Conservation (phyloP, 192 early-diverging fungal species). For the Backusella parvicylindrica region DNA sequence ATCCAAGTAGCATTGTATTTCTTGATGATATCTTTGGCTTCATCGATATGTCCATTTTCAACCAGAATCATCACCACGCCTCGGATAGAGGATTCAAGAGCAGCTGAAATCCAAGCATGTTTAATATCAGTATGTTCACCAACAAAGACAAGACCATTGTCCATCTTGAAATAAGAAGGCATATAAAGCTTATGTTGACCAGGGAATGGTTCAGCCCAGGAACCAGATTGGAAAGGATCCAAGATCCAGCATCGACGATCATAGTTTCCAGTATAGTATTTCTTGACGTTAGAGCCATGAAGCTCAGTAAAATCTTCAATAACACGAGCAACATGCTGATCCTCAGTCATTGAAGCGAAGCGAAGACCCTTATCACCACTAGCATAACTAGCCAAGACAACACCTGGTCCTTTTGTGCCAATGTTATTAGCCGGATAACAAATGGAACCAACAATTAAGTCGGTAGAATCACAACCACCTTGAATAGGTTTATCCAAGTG, state of each 20-base stretch:
- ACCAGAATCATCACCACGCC: conserved; percentile 19
- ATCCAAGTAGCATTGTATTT: conserved; percentile 18
- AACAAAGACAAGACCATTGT: conserved; percentile 20
- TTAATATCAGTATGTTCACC: conserved; percentile 34
- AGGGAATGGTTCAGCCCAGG: conserved; percentile 7
- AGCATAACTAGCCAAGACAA: conserved; percentile 27
- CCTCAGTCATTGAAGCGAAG: conserved; percentile 14
- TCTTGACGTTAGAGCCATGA: conserved; percentile 16
- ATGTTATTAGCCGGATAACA: conserved; percentile 26
- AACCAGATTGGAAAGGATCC: conserved; percentile 21
- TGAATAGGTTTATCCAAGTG: conserved; percentile 22
- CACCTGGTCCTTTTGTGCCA: conserved; percentile 4
- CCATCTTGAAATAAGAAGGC: conserved; percentile 7
- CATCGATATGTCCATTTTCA: conserved; percentile 21
- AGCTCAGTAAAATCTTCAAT: conserved; percentile 19
- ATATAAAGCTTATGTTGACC: conserved; percentile 13
- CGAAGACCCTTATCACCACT: conserved; percentile 14
- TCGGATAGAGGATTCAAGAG: conserved; percentile 27
- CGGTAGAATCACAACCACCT: conserved; percentile 23
- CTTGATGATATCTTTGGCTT: conserved; percentile 13
- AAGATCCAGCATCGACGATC: conserved; percentile 22
- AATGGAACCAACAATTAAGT: conserved; percentile 12
- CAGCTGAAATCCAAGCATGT: conserved; percentile 27
- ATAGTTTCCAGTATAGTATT: conserved; percentile 23
- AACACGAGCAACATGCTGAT: conserved; percentile 15